Evolutionary conservation across 257 asterid genomes (phyloP), one percentile per base, ranked within the genome.

Genomic region (Solanum ahanhuiri): DNA sequence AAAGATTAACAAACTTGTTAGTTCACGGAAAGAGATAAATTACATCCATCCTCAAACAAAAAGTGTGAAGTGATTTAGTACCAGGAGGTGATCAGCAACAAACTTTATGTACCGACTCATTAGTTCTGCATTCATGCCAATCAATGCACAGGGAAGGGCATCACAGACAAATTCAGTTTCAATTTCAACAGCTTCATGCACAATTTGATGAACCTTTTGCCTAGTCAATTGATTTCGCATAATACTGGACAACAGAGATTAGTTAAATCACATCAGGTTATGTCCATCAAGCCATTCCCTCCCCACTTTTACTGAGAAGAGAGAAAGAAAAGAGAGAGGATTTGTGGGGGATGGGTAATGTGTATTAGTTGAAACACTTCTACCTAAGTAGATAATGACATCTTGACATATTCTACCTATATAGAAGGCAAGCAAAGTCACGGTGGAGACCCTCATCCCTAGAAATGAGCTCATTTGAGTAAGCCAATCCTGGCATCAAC

Each of bases 401-500:
- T 37, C 54, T 75, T 5, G 35, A 76, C 84, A 82, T 73, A 41
- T 67, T 34, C 28, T 77, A 92, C 98, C 95, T 83, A 88, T 94
- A 94, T 3, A 94, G 90, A 72, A 95, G 96, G 94, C 98, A 95
- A 73, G 97, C 98, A 54, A 95, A 95, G 90, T 95, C 98, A 30
- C 97, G 92, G 90, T 95, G 98, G 85, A 95, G 94, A 85, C 98
- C 98, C 90, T 95, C 98, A 25, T 95, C 97, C 89, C 98, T 93
- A 20, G 97, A 94, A 70, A 95, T 95, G 31, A 95, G 96, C 90
- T 94, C 98, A 12, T 95, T 95, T 18, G 98, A 95, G 90, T 93
- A 95, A 10, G 98, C 92, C 90, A 95, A 90, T 83, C 98, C 98
- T 1, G 98, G 98, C 98, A 94, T 93, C 90, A 95, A 64, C 84